Percentiles rank a stretch among this genome's conserved stretches.
phyloP scores from a whole-genome alignment of 176 grass and related monocot species.

The Cenchrus americanus region DNA sequence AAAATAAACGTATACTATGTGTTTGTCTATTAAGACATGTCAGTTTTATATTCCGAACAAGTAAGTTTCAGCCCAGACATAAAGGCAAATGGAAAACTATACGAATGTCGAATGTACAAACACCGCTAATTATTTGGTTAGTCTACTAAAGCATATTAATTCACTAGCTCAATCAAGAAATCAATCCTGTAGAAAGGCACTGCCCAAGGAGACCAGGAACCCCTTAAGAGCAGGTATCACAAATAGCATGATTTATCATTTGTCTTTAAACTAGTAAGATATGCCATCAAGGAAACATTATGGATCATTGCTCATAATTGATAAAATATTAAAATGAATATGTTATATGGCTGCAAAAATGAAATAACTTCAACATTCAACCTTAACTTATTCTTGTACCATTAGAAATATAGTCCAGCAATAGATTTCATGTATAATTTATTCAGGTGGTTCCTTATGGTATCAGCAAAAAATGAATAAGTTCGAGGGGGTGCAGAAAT shows the following conservation, averaged over 20 bases:
- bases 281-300: not conserved
- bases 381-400: constrained; percentile 11
- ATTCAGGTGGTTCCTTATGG: not conserved
- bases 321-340: not conserved
- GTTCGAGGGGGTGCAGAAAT: not conserved
- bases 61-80: not conserved
- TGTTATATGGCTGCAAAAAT: not conserved
- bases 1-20: not conserved
- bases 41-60: not conserved
- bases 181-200: not conserved
- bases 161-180: not conserved
- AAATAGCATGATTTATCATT: not conserved
- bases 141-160: not conserved
- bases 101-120: not conserved
- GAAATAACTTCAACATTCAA: not conserved
- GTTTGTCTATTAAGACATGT: not conserved
- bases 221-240: not conserved
- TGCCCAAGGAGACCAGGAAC: not conserved
- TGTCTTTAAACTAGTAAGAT: not conserved
- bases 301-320: not conserved
- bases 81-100: not conserved
- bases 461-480: constrained; percentile 5
- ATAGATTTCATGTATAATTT: not conserved
- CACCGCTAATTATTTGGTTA: not conserved
- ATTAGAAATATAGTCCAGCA: not conserved